A percentile compares a stretch with the other conserved stretches of the same genome.
phyloP scores from a whole-genome alignment of 768 basidiomycete genomes.

The Boletus insuetus region DNA sequence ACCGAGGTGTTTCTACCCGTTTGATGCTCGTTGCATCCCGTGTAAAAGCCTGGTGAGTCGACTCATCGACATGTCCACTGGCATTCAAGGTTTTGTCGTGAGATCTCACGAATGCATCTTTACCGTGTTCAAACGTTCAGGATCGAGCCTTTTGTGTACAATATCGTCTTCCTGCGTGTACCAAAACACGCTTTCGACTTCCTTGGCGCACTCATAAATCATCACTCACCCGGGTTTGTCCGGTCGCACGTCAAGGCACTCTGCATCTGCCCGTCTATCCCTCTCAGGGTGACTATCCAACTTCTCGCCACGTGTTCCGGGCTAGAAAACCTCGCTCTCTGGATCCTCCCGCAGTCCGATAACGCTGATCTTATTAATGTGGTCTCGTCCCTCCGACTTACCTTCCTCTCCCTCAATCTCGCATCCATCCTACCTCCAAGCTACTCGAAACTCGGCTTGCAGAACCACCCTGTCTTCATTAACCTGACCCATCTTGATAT shows the following conservation, averaged over 20 bases:
- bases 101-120: neutral
- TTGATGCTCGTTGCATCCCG: constrained; percentile 19
- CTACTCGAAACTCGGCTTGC: neutral
- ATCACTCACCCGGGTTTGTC: constrained; percentile 8
- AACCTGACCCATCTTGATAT: constrained; percentile 20
- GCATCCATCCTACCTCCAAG: neutral
- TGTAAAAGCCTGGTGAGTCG: constrained; percentile 16
- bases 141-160: constrained; percentile 22
- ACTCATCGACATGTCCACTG: neutral
- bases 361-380: neutral
- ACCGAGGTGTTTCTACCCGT: constrained; percentile 6
- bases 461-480: constrained; percentile 9
- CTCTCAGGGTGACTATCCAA: neutral
- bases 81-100: neutral
- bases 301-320: constrained; percentile 12
- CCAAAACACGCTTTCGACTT: constrained; percentile 9
- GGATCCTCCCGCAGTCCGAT: constrained; percentile 7
- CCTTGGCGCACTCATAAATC: constrained; percentile 2
- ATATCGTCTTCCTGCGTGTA: constrained; percentile 13
- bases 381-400: constrained; percentile 13
- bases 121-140: constrained; percentile 7
- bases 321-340: constrained; percentile 16
- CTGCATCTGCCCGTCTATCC: constrained; percentile 17
- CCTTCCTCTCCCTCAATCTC: constrained; percentile 17
- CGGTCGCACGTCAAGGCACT: constrained; percentile 11